phyloP scores from a whole-genome alignment of 345 rosid genomes.

The Gossypium rotundifolium region DNA sequence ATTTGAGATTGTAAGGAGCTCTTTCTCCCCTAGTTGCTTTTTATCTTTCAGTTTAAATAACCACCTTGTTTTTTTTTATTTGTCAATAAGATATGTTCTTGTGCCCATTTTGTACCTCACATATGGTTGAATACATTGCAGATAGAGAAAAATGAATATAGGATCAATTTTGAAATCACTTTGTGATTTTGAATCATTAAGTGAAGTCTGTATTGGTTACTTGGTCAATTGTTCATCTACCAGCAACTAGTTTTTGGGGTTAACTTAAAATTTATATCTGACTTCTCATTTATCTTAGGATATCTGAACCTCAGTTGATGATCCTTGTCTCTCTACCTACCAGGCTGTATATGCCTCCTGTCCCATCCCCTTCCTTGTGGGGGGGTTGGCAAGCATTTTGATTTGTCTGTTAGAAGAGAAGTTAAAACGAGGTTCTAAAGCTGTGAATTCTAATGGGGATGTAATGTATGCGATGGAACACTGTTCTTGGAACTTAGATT shows the following conservation, averaged over 20 bases:
- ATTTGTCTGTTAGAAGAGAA: neutral
- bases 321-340: neutral
- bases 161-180: neutral
- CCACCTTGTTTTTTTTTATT: neutral
- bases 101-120: neutral
- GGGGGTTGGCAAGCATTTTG: neutral
- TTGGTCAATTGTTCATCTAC: neutral
- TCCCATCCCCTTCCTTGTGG: neutral
- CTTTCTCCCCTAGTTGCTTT: neutral
- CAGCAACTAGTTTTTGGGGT: neutral
- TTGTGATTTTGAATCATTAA: neutral
- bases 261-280: neutral
- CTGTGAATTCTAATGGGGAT: neutral
- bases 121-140: neutral
- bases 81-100: neutral
- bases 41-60: slow-evolving; percentile 3
- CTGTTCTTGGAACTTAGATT: neutral
- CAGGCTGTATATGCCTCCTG: neutral
- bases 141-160: neutral
- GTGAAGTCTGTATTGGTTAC: neutral
- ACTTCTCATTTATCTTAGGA: neutral
- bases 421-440: neutral
- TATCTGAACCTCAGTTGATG: neutral
- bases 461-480: neutral
- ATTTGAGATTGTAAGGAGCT: slow-evolving; percentile 57